A percentile compares a stretch with the other conserved stretches of the same genome.
These are phyloP conservation scores for Citrus glauca DNA, from an alignment of 345 rosid species.

Conservation along the genomic window DNA sequence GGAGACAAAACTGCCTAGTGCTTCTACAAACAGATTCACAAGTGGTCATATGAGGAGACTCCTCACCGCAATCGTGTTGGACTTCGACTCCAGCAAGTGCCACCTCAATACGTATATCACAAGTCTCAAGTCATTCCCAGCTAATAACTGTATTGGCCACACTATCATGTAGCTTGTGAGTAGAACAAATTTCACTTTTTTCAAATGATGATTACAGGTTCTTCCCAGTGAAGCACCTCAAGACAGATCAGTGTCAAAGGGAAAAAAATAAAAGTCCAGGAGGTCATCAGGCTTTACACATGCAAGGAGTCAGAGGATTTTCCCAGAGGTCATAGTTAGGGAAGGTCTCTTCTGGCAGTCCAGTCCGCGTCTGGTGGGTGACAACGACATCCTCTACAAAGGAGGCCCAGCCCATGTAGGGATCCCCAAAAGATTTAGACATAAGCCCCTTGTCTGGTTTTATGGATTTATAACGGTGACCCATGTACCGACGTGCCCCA, in stretches of 20 bases:
- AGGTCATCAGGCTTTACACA: constrained; percentile 81
- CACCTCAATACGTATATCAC: neutral
- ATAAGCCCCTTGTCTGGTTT: constrained; percentile 98
- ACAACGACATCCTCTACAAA: constrained; percentile 94
- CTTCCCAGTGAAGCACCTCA: constrained; percentile 5
- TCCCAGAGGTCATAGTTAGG: constrained; percentile 99
- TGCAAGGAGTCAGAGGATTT: constrained; percentile 97
- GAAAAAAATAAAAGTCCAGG: neutral
- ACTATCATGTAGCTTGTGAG: constrained; percentile 6
- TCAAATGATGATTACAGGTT: neutral
- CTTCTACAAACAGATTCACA: neutral
- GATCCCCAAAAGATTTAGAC: constrained; percentile 99
- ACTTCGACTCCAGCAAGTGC: neutral
- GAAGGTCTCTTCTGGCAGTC: constrained; percentile 98
- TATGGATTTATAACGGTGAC: constrained; percentile 90
- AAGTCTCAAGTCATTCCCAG: neutral
- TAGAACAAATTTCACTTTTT: constrained; percentile 10
- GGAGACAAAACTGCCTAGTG: constrained; percentile 11
- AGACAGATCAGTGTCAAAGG: constrained; percentile 8
- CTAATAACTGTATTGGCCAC: neutral
- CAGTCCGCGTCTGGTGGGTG: constrained; percentile 95
- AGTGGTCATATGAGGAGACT: neutral
- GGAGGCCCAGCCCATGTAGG: constrained; percentile 98
- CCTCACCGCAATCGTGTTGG: neutral
- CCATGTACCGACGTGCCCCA: constrained; percentile 94